phyloP scores from a whole-genome alignment of 2,329 filamentous ascomycete genomes.

The Moelleriella libera region DNA sequence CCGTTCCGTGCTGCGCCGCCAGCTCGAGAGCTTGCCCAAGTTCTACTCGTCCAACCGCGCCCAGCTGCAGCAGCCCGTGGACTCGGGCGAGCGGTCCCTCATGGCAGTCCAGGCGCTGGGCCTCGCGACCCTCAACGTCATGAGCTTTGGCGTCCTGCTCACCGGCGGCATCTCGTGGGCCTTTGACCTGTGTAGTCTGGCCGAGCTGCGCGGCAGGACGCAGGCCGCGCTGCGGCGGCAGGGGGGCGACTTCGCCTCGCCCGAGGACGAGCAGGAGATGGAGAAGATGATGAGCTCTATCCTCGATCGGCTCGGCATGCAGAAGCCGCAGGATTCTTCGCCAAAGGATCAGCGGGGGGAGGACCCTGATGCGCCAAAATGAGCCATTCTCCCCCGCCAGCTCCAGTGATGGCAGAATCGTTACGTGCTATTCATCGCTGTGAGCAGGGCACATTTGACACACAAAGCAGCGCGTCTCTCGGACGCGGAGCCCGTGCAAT shows the following conservation, averaged over 20 bases:
- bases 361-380: too few species aligned
- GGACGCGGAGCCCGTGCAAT: too few species aligned
- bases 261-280: constrained; percentile 44
- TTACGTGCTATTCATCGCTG: too few species aligned
- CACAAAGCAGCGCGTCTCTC: too few species aligned
- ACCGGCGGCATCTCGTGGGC: constrained; percentile 63
- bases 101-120: constrained; percentile 75
- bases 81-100: constrained; percentile 22
- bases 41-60: constrained; percentile 53
- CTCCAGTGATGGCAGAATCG: too few species aligned
- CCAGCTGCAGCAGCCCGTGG: constrained; percentile 6
- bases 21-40: constrained; percentile 46
- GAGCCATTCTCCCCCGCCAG: too few species aligned
- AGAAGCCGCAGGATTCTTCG: too few species aligned
- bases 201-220: constrained; percentile 46
- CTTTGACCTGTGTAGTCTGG: constrained; percentile 58
- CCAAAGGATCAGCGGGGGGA: too few species aligned
- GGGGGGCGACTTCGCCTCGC: constrained; percentile 12
- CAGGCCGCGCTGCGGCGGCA: constrained; percentile 24
- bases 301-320: constrained; percentile 35
- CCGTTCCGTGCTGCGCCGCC: constrained; percentile 52
- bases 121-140: constrained; percentile 75
- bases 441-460: too few species aligned
- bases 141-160: constrained; percentile 60
- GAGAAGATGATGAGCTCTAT: constrained; percentile 47